Evolutionary conservation across 2,329 filamentous ascomycete species (phyloP), one percentile per base, ranked within the genome.

Genomic region (Aquanectria penicillioides): DNA sequence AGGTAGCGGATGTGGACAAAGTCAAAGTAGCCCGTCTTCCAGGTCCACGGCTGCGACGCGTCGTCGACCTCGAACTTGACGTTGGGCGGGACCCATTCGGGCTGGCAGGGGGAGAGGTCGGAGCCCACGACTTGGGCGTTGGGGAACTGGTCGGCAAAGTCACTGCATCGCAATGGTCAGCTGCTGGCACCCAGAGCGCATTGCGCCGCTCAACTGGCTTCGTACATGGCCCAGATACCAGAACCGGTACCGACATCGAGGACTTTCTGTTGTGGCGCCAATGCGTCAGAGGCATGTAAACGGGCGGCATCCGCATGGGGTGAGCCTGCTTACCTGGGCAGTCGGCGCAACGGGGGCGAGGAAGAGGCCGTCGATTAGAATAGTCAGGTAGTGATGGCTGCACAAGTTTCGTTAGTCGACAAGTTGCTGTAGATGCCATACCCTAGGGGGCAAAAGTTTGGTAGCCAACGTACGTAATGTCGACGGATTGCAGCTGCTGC

Each of bases 201-300:
- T 15, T 25, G 11, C n/a, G 25, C 13, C 4, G 37, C 15, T 9
- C 10, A 10, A 26, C 17, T n/a, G 20, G 10, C 5, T 38, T 28
- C 26, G 17, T 46, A 61, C 57, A 61, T 61, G 23, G 57, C 52
- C 57, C 57, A 61, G 29, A 61, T 61, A 29, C 66, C 66, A 34
- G 66, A 69, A 12, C 66, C 66, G 17, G 66, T 69, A 5, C 66
- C 66, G 5, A 69, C 62, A 36, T 69, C 66, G 9, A 69, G 62
- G n/a, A 69, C 66, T 37, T 20, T 65, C 44, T 69, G 9, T 47
- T 59, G n/a, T 13, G 41, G 15, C 10, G 17, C 17, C 4, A 22
- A 44, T 17, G 8, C 2, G 26, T 52, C 18, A 57, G 54, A 28
- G 7, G n/a, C 5, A 11, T 22, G 22, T 9, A 2, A 15, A 7